These are phyloP conservation scores for Handroanthus guayacan DNA, from an alignment of 257 asterid genomes.

Conservation along the genomic window DNA sequence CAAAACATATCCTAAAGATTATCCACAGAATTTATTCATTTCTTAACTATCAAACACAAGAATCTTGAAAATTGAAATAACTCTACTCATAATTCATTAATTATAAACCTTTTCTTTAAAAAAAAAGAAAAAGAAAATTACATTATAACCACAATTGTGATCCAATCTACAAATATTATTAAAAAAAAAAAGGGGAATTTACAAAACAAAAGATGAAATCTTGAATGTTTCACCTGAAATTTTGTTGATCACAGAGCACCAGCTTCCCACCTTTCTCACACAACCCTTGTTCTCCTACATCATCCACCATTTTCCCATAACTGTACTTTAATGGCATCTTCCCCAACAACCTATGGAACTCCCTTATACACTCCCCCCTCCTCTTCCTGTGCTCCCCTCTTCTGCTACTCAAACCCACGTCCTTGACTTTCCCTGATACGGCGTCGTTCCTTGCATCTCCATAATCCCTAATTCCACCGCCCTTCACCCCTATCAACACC, in stretches of 20 bases:
- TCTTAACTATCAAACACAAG: too few species aligned
- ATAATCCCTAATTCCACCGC: slow-evolving; percentile 73
- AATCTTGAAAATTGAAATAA: slow-evolving; percentile 2
- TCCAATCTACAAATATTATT: neutral
- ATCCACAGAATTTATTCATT: too few species aligned
- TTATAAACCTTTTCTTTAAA: neutral
- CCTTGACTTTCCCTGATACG: slow-evolving; percentile 50
- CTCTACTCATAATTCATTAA: slow-evolving; percentile 12
- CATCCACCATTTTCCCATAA: slow-evolving; percentile 74
- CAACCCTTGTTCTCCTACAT: slow-evolving; percentile 83
- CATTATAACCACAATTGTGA: slow-evolving; percentile 6
- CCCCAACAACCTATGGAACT: slow-evolving; percentile 73
- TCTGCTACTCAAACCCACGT: slow-evolving; percentile 86
- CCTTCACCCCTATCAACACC: slow-evolving; percentile 62
- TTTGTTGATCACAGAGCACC: slow-evolving; percentile 71
- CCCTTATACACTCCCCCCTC: slow-evolving; percentile 80
- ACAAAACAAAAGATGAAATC: neutral
- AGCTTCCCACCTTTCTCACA: slow-evolving; percentile 74
- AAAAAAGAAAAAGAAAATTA: neutral
- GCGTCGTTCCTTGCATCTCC: slow-evolving; percentile 94
- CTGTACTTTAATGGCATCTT: slow-evolving; percentile 82
- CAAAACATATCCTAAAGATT: too few species aligned
- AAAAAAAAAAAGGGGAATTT: too few species aligned
- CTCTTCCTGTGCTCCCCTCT: slow-evolving; percentile 78
- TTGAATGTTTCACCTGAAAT: slow-evolving; percentile 40